Percentiles rank a stretch among this genome's conserved stretches.
These are phyloP conservation scores for Hordeum marinum DNA, from an alignment of 176 grass and related monocot genomes.

Conservation along the genomic window DNA sequence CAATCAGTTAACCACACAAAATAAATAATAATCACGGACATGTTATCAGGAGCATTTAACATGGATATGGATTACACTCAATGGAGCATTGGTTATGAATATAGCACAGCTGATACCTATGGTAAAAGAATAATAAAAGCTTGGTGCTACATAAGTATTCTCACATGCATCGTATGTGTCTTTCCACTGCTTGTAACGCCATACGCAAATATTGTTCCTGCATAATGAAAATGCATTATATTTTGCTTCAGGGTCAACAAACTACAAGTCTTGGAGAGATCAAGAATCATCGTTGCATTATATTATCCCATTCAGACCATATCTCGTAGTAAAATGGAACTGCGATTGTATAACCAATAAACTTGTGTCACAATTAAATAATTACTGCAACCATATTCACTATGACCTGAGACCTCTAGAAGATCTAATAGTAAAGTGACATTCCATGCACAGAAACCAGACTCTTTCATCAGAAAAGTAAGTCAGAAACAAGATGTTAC, in stretches of 20 bases:
- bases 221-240: conserved; percentile 4
- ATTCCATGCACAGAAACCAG: neutral
- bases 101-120: neutral
- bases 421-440: neutral
- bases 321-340: neutral
- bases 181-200: conserved; percentile 99
- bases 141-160: conserved; percentile 21
- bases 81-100: neutral
- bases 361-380: neutral
- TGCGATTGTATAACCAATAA: neutral
- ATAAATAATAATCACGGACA: neutral
- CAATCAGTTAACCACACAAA: neutral
- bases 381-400: neutral
- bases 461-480: neutral
- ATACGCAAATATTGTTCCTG: conserved; percentile 99
- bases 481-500: neutral
- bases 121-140: neutral
- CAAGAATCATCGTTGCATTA: neutral
- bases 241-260: conserved; percentile 12
- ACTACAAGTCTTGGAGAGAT: neutral
- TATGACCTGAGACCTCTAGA: neutral
- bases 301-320: neutral
- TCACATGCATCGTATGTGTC: conserved; percentile 99
- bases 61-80: neutral
- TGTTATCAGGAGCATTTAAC: conserved; percentile 2